A percentile compares a stretch with the other conserved stretches of the same genome.
These are phyloP conservation scores for Thelephora ganbajun DNA, from an alignment of 768 basidiomycete species.

Conservation along the genomic window DNA sequence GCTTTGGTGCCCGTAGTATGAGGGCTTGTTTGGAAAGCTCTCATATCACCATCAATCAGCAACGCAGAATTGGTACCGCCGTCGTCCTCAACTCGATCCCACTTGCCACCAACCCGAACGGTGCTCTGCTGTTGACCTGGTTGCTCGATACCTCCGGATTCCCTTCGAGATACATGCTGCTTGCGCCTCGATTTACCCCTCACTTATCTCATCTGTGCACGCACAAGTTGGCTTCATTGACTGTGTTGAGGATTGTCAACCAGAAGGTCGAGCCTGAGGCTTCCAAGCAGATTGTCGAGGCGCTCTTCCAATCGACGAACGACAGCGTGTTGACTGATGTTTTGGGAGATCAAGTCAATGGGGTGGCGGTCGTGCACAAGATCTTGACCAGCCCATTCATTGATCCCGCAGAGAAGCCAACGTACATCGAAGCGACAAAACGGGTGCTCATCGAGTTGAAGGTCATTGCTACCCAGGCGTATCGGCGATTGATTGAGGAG, in stretches of 20 bases:
- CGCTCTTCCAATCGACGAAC: slow-evolving; percentile 78
- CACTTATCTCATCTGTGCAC: slow-evolving; percentile 95
- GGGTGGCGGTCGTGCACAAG: slow-evolving; percentile 86
- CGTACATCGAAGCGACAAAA: slow-evolving; percentile 77
- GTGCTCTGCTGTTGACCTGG: slow-evolving; percentile 92
- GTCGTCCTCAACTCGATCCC: slow-evolving; percentile 96
- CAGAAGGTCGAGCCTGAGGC: slow-evolving; percentile 91
- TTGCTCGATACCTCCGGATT: slow-evolving; percentile 89
- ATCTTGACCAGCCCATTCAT: slow-evolving; percentile 81
- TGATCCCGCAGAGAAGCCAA: slow-evolving; percentile 50
- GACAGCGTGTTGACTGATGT: slow-evolving; percentile 92
- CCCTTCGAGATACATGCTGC: slow-evolving; percentile 86
- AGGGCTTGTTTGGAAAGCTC: slow-evolving; percentile 90
- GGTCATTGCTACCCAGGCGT: slow-evolving; percentile 89
- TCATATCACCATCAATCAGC: slow-evolving; percentile 75
- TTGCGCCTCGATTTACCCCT: slow-evolving; percentile 92
- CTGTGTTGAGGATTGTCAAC: slow-evolving; percentile 90
- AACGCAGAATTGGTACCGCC: slow-evolving; percentile 89
- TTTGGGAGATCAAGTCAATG: slow-evolving; percentile 91
- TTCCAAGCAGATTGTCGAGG: slow-evolving; percentile 73
- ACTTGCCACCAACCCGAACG: slow-evolving; percentile 94
- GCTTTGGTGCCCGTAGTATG: slow-evolving; percentile 97
- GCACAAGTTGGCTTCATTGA: slow-evolving; percentile 92
- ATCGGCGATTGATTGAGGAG: slow-evolving; percentile 86
- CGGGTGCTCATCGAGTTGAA: slow-evolving; percentile 83